These are phyloP conservation scores for Trametes cubensis DNA, from an alignment of 768 basidiomycete genomes.

Conservation along the genomic window DNA sequence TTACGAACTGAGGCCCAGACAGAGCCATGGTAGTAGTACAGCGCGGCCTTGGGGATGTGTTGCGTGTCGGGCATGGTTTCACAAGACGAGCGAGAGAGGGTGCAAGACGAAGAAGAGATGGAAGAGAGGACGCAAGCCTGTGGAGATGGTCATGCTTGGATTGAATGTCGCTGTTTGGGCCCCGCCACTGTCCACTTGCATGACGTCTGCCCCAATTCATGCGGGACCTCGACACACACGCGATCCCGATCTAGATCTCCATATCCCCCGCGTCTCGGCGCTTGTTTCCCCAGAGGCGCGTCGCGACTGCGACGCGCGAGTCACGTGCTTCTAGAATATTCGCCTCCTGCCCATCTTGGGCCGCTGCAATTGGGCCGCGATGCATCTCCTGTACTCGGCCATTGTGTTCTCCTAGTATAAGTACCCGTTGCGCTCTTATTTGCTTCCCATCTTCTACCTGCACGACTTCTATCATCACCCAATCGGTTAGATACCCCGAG, in stretches of 20 bases:
- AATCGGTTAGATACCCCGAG: background rate
- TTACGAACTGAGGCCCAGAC: slow-evolving; percentile 69
- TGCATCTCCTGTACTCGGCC: background rate
- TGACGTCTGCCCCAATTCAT: slow-evolving; percentile 15
- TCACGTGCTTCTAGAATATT: slow-evolving; percentile 29
- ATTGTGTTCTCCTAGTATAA: background rate
- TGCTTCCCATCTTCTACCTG: background rate
- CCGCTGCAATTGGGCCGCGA: slow-evolving; percentile 3
- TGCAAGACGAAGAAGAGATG: slow-evolving; percentile 1
- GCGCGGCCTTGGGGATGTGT: slow-evolving; percentile 70
- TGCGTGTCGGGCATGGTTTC: slow-evolving; percentile 22
- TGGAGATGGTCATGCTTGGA: slow-evolving; percentile 7
- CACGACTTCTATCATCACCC: background rate
- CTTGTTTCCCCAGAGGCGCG: background rate
- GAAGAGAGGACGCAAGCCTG: slow-evolving; percentile 2
- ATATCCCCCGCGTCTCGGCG: background rate
- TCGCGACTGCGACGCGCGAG: slow-evolving; percentile 9
- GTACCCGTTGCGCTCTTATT: background rate
- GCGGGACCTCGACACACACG: background rate
- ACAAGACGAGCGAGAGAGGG: background rate
- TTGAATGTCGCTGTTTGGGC: slow-evolving; percentile 13
- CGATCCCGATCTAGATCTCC: slow-evolving; percentile 19
- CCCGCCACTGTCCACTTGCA: slow-evolving; percentile 9
- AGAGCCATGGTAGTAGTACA: slow-evolving; percentile 67
- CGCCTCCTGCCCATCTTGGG: slow-evolving; percentile 18